These are phyloP conservation scores for Coniophora puteana DNA, from an alignment of 1,284 basidiomycete genomes.

Conservation along the genomic window DNA sequence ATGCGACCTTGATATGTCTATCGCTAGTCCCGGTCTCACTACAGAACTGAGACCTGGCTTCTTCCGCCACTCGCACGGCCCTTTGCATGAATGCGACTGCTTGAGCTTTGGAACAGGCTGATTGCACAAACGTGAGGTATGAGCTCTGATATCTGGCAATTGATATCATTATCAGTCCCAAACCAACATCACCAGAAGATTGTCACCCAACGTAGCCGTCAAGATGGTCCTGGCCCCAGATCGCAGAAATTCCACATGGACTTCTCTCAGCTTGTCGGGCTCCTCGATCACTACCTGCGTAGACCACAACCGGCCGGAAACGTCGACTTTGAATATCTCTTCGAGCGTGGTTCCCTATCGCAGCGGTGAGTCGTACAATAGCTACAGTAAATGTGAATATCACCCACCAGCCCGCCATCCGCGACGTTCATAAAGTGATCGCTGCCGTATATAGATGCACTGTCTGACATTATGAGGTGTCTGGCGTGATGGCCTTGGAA, in stretches of 20 bases:
- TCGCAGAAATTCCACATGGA: conserved; percentile 57
- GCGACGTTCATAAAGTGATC: conserved; percentile 34
- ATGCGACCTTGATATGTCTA: conserved; percentile 42
- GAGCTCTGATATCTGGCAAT: conserved; percentile 62
- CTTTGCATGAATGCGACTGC: conserved; percentile 50
- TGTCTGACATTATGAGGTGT: too few species aligned
- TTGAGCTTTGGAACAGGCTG: conserved; percentile 44
- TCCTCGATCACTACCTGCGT: conserved; percentile 51
- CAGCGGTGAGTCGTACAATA: neutral
- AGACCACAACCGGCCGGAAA: conserved; percentile 67
- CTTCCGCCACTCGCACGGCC: conserved; percentile 48
- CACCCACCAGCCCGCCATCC: conserved; percentile 56
- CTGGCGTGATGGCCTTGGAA: too few species aligned
- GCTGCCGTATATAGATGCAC: too few species aligned
- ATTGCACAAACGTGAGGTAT: conserved; percentile 47
- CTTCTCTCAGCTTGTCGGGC: conserved; percentile 47
- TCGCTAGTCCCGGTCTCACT: conserved; percentile 15
- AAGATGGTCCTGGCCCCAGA: conserved; percentile 59
- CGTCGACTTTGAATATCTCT: conserved; percentile 45
- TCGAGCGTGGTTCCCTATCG: conserved; percentile 67
- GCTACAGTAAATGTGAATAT: neutral
- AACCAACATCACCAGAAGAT: neutral
- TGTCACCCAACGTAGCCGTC: conserved; percentile 53
- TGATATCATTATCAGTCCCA: neutral
- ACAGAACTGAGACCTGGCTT: conserved; percentile 38